These are phyloP conservation scores for Geosmithia morbida DNA, from an alignment of 2,329 filamentous ascomycete species.

Conservation along the genomic window DNA sequence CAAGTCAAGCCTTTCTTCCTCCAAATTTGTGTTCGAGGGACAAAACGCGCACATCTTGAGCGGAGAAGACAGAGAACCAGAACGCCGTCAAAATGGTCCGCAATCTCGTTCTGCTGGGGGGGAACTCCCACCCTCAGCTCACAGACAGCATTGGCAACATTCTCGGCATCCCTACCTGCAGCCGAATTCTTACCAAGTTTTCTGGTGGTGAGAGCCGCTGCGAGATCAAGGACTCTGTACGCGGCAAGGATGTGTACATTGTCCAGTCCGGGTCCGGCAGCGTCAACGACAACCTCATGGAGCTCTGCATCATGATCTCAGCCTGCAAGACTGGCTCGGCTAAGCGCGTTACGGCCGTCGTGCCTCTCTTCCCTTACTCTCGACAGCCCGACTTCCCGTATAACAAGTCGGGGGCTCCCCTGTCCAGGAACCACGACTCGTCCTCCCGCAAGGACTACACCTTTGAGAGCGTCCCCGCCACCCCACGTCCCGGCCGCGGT, in stretches of 20 bases:
- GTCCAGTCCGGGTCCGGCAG: constrained; percentile 86
- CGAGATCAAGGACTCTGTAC: constrained; percentile 91
- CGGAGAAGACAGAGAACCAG: background rate
- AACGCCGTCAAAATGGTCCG: constrained; percentile 55
- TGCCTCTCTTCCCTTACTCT: constrained; percentile 93
- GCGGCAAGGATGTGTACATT: constrained; percentile 97
- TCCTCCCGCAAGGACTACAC: constrained; percentile 45
- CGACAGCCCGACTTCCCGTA: constrained; percentile 93
- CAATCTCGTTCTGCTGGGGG: constrained; percentile 87
- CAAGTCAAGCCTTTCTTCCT: no score
- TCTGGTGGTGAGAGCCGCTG: constrained; percentile 89
- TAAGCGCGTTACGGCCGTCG: constrained; percentile 80
- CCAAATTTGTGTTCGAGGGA: no score
- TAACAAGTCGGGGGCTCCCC: constrained; percentile 84
- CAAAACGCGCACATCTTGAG: no score
- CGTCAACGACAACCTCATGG: constrained; percentile 93
- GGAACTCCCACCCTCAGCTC: constrained; percentile 81
- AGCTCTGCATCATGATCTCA: constrained; percentile 96
- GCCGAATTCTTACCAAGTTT: constrained; percentile 81
- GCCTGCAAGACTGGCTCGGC: constrained; percentile 93
- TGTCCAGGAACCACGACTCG: constrained; percentile 45
- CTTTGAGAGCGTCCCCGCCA: constrained; percentile 84
- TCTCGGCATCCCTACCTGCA: constrained; percentile 72
- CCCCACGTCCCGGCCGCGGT: constrained; percentile 52
- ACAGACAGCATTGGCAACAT: constrained; percentile 78